Conservation (phyloP, 106 monocot species). For the Dendrobium chrysotoxum region DNA sequence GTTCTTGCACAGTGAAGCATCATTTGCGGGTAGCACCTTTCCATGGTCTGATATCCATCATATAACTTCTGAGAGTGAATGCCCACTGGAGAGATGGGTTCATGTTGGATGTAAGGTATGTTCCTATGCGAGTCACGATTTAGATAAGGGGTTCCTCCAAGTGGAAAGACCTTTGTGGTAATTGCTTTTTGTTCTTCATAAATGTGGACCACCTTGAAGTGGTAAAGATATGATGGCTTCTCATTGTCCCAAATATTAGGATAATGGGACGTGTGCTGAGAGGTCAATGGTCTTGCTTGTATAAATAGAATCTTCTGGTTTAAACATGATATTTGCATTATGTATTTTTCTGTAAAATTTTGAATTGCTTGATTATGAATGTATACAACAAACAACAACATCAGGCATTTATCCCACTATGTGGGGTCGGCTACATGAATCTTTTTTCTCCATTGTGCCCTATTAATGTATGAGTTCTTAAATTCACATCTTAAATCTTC, state of each 20-base stretch:
- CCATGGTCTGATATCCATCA: constrained; percentile 34
- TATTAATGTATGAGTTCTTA: neutral
- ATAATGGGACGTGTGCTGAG: neutral
- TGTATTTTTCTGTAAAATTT: neutral
- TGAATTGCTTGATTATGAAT: neutral
- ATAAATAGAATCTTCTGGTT: neutral
- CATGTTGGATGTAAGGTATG: constrained; percentile 85
- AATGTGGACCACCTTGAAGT: neutral
- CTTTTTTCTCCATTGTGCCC: too few relatives aligned
- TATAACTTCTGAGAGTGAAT: constrained; percentile 31
- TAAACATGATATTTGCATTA: neutral
- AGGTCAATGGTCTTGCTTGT: neutral
- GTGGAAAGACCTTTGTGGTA: neutral
- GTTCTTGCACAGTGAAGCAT: constrained; percentile 46
- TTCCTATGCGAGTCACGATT: neutral
- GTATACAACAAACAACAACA: neutral
- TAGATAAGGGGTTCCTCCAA: neutral
- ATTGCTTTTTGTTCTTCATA: neutral
- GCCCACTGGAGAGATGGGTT: constrained; percentile 67
- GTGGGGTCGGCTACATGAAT: too few relatives aligned
- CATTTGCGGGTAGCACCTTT: constrained; percentile 20
- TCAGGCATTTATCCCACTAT: too few relatives aligned
- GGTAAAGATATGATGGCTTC: neutral
- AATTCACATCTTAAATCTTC: neutral
- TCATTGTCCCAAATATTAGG: neutral